Base-by-base conservation (phyloP, 495 filamentous ascomycete species). In the Haplographium delicatum region DNA sequence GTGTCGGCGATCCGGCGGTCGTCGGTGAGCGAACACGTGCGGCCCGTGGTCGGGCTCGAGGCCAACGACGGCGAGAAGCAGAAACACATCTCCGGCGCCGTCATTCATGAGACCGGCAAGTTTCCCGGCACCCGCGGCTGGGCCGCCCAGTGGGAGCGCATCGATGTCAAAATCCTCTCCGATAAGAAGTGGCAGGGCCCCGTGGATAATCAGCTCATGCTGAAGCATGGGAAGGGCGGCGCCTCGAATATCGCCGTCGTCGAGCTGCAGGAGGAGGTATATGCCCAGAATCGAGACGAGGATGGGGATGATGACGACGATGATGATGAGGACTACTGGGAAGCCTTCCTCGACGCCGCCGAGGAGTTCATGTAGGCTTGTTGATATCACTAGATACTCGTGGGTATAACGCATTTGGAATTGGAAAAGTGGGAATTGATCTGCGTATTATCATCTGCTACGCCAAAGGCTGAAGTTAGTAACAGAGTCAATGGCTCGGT, bases 21-120 rank as follows among this genome's bases (percentile, higher is more conserved):
- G n/a, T 47, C 40, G 2, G 51, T 54, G 13, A 59, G 56, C 24
- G 56, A 54, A 16, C 23, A 41, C 26, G 51, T 59, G 20, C 31
- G 26, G 19, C 56, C 56, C 3, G 30, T 35, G 1, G 31, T 59
- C 23, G 56, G 56, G 5, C 47, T 44, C 13, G n/a, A 45, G 11
- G 50, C 44, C 16, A 41, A 33, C 1, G n/a, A n/a, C n/a, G n/a
- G n/a, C n/a, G 37, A 47, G 1, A 37, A 34, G 1, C 35, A 44
- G 25, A 47, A 54, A 20, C 25, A 51, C 5, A 38, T 50, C 31
- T 8, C 34, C 1, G 51, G 56, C 1, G 47, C 34, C 3, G 47
- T 47, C 3, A 48, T 59, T 7, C 51, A 51, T 26, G 56, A 59
- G 51, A 59, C 56, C 1, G 56, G 56, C 16, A 59, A 59, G 20